phyloP scores from a whole-genome alignment of 768 basidiomycete species.

The Flagelloscypha sp. region DNA sequence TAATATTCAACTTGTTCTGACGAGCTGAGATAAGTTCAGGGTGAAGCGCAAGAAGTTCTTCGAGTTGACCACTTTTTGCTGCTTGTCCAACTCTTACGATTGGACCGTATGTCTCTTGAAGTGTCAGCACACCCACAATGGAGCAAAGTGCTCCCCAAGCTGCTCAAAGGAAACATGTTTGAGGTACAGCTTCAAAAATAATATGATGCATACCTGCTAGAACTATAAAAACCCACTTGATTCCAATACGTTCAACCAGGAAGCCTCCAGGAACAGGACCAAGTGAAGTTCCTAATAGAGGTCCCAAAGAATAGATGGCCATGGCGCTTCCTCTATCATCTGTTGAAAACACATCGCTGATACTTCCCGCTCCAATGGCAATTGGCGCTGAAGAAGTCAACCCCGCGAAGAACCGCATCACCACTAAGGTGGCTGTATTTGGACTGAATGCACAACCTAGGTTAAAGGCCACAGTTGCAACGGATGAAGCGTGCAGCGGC shows the following conservation, averaged over 20 bases:
- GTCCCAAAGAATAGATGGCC: conserved; percentile 38
- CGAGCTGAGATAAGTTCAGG: conserved; percentile 15
- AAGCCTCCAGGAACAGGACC: conserved; percentile 43
- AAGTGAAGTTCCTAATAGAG: conserved; percentile 27
- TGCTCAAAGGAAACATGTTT: neutral
- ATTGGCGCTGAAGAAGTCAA: conserved; percentile 37
- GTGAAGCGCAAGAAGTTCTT: conserved; percentile 18
- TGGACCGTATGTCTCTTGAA: conserved; percentile 46
- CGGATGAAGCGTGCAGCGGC: too few species aligned
- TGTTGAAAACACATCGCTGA: conserved; percentile 40
- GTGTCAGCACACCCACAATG: conserved; percentile 28
- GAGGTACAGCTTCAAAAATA: conserved; percentile 18
- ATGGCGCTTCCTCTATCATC: conserved; percentile 42
- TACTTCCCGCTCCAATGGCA: conserved; percentile 34
- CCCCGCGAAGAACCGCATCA: conserved; percentile 42
- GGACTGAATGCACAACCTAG: conserved; percentile 42
- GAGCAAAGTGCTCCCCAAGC: conserved; percentile 24
- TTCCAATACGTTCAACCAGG: conserved; percentile 30
- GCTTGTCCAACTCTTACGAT: conserved; percentile 31
- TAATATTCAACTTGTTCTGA: conserved; percentile 17
- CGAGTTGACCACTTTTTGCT: conserved; percentile 18
- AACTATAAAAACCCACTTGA: conserved; percentile 32
- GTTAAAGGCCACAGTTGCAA: conserved; percentile 38
- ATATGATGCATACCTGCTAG: conserved; percentile 22
- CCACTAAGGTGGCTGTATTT: conserved; percentile 26